Base-by-base conservation (phyloP, 257 asterid genomes). In the Fraxinus americana region DNA sequence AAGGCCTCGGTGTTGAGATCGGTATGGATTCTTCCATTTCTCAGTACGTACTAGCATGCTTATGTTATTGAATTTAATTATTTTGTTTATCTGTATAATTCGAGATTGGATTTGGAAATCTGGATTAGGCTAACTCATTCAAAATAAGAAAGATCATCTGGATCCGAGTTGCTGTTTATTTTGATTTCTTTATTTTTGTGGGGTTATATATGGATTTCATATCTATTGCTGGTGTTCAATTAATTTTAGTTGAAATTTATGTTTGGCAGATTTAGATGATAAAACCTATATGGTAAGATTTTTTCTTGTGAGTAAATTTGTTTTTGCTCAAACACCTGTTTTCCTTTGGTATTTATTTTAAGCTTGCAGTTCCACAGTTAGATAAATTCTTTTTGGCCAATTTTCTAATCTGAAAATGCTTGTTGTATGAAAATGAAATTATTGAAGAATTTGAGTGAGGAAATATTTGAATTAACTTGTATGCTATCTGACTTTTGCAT, bases 1-100 rank as follows among this genome's bases (percentile, higher is more conserved):
- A 91, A 83, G 98, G 98, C 11, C 97, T 94, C 19, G 98, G 97
- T 74, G 97, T 86, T 72, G 97, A 94, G 87, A 92, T 91, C 54
- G 97, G 98, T 94, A 85, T n/a, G 72, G 14, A n/a, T 69, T 52
- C 68, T 21, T 75, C 48, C 34, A 0, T 68, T 76, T 70, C 34
- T 23, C 1, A 63, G 38, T 57, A 21, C 52, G 29, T 25, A 7
- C 39, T 67, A 27, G 4, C 65, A 41, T 32, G 71, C n/a, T 29
- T 36, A 32, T 63, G 54, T 78, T 57, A 35, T 43, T 79, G 36
- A 63, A 5, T 25, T 63, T 41, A 74, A 43, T 25, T 48, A 75
- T 50, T 57, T 21, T 6, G 1, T 59, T 14, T 59, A 19, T 57
- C 17, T 11, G 3, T 50, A 5, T 63, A 21, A 17, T 43, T 75